These are phyloP conservation scores for Aurantiochytrium sp. DNA, from an alignment of 108 stramenopile genomes.

Conservation along the genomic window DNA sequence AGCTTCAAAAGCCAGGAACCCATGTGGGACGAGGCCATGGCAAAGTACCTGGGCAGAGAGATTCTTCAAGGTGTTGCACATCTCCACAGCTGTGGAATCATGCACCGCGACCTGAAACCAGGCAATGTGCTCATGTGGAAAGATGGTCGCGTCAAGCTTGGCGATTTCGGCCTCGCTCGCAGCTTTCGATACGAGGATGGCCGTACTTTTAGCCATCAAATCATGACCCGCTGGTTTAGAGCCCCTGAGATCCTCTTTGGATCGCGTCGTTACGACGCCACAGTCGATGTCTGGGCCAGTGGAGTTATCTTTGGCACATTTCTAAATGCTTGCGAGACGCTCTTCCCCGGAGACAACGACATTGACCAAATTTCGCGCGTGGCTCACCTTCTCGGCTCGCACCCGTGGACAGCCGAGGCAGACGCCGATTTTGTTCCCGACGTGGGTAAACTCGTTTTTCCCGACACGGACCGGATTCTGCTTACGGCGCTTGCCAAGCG, in stretches of 20 bases:
- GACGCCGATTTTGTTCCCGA: not conserved
- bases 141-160: not conserved
- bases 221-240: not conserved
- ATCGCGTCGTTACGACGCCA: not conserved
- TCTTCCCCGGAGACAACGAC: not conserved
- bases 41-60: not conserved
- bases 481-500: not conserved
- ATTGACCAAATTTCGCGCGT: constrained; percentile 1
- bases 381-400: not conserved
- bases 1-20: not conserved
- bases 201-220: not conserved
- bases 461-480: not conserved
- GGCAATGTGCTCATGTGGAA: not conserved
- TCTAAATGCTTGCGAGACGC: not conserved
- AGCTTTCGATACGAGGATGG: not conserved
- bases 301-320: not conserved
- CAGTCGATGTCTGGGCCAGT: not conserved
- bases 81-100: not conserved
- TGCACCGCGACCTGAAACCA: not conserved
- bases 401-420: not conserved
- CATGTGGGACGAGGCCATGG: not conserved
- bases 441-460: not conserved
- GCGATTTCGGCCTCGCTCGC: not conserved
- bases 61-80: not conserved
- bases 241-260: not conserved